phyloP scores from a whole-genome alignment of 176 grass and related monocot species.

The Calamus simplicifolius region DNA sequence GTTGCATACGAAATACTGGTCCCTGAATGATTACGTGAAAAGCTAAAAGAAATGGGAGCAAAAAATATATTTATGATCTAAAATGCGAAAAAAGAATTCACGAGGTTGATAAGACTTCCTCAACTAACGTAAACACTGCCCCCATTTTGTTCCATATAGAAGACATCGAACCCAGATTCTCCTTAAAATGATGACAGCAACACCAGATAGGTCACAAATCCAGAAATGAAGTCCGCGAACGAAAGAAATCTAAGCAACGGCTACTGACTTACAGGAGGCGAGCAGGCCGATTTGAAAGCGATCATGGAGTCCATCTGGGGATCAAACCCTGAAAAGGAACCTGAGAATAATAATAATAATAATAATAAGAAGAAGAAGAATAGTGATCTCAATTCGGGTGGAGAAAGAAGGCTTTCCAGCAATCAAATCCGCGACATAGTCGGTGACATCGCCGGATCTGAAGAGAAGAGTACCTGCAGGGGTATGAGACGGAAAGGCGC shows the following conservation, averaged over 20 bases:
- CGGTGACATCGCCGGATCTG: background rate
- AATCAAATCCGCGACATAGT: background rate
- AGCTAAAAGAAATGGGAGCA: too few relatives aligned
- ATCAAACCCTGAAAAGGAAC: conserved; percentile 1
- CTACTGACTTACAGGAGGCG: conserved; percentile 5
- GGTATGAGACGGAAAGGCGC: background rate
- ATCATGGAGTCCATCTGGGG: conserved; percentile 27
- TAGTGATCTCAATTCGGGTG: background rate
- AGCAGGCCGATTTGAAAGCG: conserved; percentile 22
- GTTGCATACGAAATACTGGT: too few relatives aligned
- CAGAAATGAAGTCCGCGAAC: background rate
- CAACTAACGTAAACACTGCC: too few relatives aligned
- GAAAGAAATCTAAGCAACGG: background rate
- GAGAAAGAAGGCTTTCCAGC: background rate
- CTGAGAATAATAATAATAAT: too few relatives aligned
- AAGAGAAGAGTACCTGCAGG: background rate
- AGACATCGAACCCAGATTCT: too few relatives aligned
- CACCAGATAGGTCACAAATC: background rate
- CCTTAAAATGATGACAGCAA: too few relatives aligned
- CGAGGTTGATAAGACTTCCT: too few relatives aligned
- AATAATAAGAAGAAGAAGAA: background rate
- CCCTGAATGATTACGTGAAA: too few relatives aligned
- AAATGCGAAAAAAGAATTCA: too few relatives aligned
- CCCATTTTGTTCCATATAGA: too few relatives aligned
- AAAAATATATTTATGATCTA: too few relatives aligned